phyloP scores from a whole-genome alignment of 2,329 filamentous ascomycete species.

The Neoascochyta sp. region DNA sequence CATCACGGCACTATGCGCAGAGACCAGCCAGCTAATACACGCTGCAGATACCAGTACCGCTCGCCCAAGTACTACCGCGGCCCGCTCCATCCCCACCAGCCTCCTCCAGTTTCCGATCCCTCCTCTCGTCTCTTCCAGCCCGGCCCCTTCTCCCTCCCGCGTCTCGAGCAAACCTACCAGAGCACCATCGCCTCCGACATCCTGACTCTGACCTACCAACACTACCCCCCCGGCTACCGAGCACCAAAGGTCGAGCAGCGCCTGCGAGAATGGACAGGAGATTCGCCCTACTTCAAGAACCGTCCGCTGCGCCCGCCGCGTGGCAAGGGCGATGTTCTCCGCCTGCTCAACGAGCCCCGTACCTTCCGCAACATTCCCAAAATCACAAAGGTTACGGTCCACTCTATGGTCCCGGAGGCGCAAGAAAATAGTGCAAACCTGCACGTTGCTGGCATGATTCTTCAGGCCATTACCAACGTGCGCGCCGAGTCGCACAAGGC shows the following conservation, averaged over 20 bases:
- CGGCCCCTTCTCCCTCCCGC: slow-evolving; percentile 83
- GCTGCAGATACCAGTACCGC: slow-evolving; percentile 81
- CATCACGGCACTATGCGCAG: too few species aligned
- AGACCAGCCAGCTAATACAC: too few species aligned
- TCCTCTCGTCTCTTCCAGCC: slow-evolving; percentile 83
- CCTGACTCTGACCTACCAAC: slow-evolving; percentile 82
- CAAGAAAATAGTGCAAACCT: slow-evolving; percentile 69
- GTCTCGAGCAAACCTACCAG: slow-evolving; percentile 86
- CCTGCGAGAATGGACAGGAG: slow-evolving; percentile 81
- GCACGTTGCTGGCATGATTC: slow-evolving; percentile 75
- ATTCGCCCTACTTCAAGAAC: slow-evolving; percentile 92
- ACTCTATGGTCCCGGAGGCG: slow-evolving; percentile 67
- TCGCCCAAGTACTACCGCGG: slow-evolving; percentile 93
- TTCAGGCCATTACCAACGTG: slow-evolving; percentile 82
- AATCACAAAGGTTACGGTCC: slow-evolving; percentile 75
- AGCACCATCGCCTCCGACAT: slow-evolving; percentile 82
- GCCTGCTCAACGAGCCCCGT: slow-evolving; percentile 62
- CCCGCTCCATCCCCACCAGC: slow-evolving; percentile 87
- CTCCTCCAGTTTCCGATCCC: slow-evolving; percentile 80
- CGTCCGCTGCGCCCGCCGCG: slow-evolving; percentile 79
- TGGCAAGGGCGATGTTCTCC: slow-evolving; percentile 67
- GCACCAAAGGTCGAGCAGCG: slow-evolving; percentile 58
- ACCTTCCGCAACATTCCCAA: slow-evolving; percentile 82
- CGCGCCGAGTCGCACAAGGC: slow-evolving; percentile 67
- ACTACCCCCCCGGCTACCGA: slow-evolving; percentile 74